A percentile compares a stretch with the other conserved stretches of the same genome.
Evolutionary conservation across 306 rosid species (phyloP).

Genomic region (Malus sieversii): DNA sequence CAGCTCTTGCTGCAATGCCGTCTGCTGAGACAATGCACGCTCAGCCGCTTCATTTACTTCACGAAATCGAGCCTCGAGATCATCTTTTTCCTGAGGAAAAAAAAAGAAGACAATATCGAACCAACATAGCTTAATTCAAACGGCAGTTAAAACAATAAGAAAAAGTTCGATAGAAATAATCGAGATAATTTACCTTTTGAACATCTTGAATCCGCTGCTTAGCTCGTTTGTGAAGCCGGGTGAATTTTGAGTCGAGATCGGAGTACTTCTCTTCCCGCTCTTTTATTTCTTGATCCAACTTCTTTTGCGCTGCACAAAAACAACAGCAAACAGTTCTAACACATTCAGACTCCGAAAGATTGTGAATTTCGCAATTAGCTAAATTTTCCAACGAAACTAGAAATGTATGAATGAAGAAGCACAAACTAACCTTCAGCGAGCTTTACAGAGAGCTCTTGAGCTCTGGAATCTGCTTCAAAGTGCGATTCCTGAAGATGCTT

Average conservation of each 20-base stretch:
- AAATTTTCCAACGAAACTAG: not conserved
- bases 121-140: conserved; percentile 23
- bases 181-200: conserved; percentile 55
- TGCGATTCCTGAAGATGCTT: conserved; percentile 66
- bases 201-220: conserved; percentile 97
- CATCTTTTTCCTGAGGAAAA: conserved; percentile 80
- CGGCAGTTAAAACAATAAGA: not conserved
- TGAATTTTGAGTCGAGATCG: conserved; percentile 84
- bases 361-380: not conserved
- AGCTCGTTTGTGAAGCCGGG: conserved; percentile 94
- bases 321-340: conserved; percentile 15
- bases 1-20: conserved; percentile 78
- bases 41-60: conserved; percentile 74
- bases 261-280: conserved; percentile 89
- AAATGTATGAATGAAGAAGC: not conserved
- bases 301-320: conserved; percentile 54
- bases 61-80: conserved; percentile 59
- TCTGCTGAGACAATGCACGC: conserved; percentile 68
- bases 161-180: not conserved
- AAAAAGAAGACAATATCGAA: conserved; percentile 23
- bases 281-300: conserved; percentile 73
- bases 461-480: conserved; percentile 73
- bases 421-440: conserved; percentile 69
- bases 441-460: conserved; percentile 68
- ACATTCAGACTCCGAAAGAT: conserved; percentile 23